Conservation (phyloP, 306 rosid species). For the Quercus bicolor region DNA sequence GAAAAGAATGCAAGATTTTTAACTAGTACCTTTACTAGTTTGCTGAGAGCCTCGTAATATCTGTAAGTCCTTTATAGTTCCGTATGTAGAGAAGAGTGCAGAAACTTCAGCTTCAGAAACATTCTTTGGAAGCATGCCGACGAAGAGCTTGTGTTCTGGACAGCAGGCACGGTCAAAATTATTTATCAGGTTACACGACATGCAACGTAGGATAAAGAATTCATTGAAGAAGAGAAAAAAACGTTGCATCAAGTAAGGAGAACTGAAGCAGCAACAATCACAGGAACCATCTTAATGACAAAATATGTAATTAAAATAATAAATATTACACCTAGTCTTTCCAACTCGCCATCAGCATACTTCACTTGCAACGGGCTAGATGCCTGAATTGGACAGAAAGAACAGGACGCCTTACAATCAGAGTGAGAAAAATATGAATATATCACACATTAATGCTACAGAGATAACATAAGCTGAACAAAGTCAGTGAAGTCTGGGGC, state of each 20-base stretch:
- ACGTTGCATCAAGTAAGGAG: neutral
- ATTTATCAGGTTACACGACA: constrained; percentile 19
- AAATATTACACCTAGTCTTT: constrained; percentile 77
- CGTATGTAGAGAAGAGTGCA: constrained; percentile 64
- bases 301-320: constrained; percentile 19
- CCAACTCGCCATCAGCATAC: constrained; percentile 99
- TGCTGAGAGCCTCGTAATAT: constrained; percentile 94
- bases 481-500: neutral
- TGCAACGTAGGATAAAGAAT: constrained; percentile 10
- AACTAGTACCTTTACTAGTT: constrained; percentile 77
- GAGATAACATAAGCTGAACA: constrained; percentile 2
- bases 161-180: constrained; percentile 22
- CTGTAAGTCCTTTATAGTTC: constrained; percentile 84
- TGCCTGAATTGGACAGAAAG: constrained; percentile 69
- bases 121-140: constrained; percentile 98
- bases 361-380: constrained; percentile 99
- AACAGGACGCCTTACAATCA: constrained; percentile 27
- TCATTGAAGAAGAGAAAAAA: constrained; percentile 7
- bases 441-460: constrained; percentile 14
- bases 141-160: constrained; percentile 91
- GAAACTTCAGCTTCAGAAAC: constrained; percentile 81
- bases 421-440: constrained; percentile 24
- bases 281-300: constrained; percentile 15
- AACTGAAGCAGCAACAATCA: constrained; percentile 13
- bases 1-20: neutral